Percentiles rank a stretch among this genome's conserved stretches.
Conservation (phyloP, 148 eudicot genomes). For the Amaranthus hypochondriacus region DNA sequence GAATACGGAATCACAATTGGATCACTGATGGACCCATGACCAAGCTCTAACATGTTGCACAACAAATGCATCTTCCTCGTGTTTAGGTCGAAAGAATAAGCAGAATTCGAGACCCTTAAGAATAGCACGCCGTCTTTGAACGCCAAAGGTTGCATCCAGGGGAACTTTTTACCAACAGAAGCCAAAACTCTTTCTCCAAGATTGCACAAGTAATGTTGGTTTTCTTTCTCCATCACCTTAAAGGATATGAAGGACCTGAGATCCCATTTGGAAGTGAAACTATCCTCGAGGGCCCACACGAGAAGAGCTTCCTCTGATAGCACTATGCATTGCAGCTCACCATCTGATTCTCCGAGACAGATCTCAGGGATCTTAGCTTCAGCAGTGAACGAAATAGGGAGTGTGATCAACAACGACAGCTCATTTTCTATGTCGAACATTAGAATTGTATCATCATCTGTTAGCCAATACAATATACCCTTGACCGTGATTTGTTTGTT, state of each 20-base stretch:
- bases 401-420: constrained; percentile 19
- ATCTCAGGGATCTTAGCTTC: constrained; percentile 7
- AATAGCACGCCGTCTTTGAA: constrained; percentile 22
- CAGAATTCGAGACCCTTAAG: constrained; percentile 25
- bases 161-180: constrained; percentile 2
- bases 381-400: constrained; percentile 13
- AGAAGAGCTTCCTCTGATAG: constrained; percentile 14
- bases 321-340: constrained; percentile 15
- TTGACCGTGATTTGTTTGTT: constrained; percentile 13
- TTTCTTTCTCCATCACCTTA: constrained; percentile 16
- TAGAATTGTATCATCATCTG: constrained; percentile 20
- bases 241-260: constrained; percentile 19
- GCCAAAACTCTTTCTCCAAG: constrained; percentile 15
- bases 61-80: constrained; percentile 13
- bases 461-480: constrained; percentile 24
- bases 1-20: constrained; percentile 24
- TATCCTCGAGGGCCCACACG: constrained; percentile 23
- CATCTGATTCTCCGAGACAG: constrained; percentile 26
- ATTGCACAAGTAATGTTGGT: constrained; percentile 15
- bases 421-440: constrained; percentile 21
- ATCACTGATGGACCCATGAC: constrained; percentile 6
- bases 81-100: constrained; percentile 15
- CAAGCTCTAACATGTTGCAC: constrained; percentile 22
- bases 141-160: constrained; percentile 32
- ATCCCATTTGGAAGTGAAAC: constrained; percentile 26